phyloP scores from a whole-genome alignment of 169 alveolate species.

The Plasmodium yoelii region DNA sequence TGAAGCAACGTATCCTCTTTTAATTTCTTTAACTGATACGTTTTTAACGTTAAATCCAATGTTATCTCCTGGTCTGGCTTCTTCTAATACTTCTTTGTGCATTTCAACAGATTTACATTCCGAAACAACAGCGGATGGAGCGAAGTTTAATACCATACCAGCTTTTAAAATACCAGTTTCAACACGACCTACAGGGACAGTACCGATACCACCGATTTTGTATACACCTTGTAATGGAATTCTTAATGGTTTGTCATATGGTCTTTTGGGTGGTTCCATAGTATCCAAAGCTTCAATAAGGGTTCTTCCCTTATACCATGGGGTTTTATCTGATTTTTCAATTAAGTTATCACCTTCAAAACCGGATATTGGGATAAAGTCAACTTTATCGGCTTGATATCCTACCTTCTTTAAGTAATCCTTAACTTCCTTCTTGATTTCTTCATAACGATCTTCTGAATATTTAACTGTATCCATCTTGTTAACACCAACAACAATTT shows the following conservation, averaged over 20 bases:
- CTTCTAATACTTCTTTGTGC: slow-evolving; percentile 97
- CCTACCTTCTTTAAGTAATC: slow-evolving; percentile 97
- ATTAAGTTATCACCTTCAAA: slow-evolving; percentile 98
- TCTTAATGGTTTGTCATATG: slow-evolving; percentile 97
- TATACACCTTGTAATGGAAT: slow-evolving; percentile 98
- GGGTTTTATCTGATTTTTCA: slow-evolving; percentile 95
- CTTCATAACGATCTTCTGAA: slow-evolving; percentile 96
- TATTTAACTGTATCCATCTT: slow-evolving; percentile 99
- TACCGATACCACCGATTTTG: slow-evolving; percentile 99
- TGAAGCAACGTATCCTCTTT: slow-evolving; percentile 97
- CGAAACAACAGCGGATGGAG: slow-evolving; percentile 96
- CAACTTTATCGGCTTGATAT: slow-evolving; percentile 96
- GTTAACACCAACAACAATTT: slow-evolving; percentile 98
- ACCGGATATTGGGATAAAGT: slow-evolving; percentile 98
- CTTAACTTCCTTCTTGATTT: slow-evolving; percentile 96
- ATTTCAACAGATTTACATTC: slow-evolving; percentile 98
- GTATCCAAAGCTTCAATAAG: slow-evolving; percentile 97
- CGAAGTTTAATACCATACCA: slow-evolving; percentile 91
- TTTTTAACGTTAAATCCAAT: slow-evolving; percentile 98
- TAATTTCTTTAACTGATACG: slow-evolving; percentile 96
- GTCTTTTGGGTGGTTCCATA: slow-evolving; percentile 98
- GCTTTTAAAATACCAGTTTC: slow-evolving; percentile 97
- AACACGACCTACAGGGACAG: slow-evolving; percentile 99
- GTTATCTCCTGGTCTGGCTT: slow-evolving; percentile 98
- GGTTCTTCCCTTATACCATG: slow-evolving; percentile 98